These are phyloP conservation scores for Penicillium malachiteum DNA, from an alignment of 495 filamentous ascomycete genomes.

Conservation along the genomic window DNA sequence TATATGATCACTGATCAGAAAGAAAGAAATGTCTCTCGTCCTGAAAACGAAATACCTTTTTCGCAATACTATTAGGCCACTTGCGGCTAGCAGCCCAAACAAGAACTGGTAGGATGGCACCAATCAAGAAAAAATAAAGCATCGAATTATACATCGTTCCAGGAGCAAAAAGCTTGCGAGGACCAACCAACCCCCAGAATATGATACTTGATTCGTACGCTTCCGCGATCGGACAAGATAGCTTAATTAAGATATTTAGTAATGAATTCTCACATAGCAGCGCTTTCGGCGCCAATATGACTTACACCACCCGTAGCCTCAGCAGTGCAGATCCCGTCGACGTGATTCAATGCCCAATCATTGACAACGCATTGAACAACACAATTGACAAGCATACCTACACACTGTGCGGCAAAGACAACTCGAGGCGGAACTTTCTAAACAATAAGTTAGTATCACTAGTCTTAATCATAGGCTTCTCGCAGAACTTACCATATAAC, in stretches of 20 bases:
- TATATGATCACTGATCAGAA: neutral
- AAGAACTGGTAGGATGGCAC: constrained; percentile 42
- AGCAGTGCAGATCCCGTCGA: constrained; percentile 48
- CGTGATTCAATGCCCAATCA: constrained; percentile 57
- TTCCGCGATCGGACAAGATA: constrained; percentile 9
- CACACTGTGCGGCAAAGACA: constrained; percentile 54
- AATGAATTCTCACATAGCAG: no score
- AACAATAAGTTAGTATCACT: constrained; percentile 54
- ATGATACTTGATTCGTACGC: constrained; percentile 47
- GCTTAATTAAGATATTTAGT: no score
- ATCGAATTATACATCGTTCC: constrained; percentile 46
- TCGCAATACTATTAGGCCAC: constrained; percentile 38
- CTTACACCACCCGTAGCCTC: no score
- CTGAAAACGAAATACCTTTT: no score
- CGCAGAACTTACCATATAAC: neutral
- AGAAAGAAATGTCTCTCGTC: no score
- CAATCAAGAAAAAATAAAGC: constrained; percentile 54
- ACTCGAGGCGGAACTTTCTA: constrained; percentile 64
- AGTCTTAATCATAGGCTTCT: constrained; percentile 42
- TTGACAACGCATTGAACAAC: constrained; percentile 9
- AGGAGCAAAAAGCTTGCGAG: constrained; percentile 49
- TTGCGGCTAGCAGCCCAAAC: constrained; percentile 46
- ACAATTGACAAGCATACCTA: constrained; percentile 8
- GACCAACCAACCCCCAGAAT: constrained; percentile 56
- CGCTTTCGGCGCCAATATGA: no score